Evolutionary conservation across 1,284 basidiomycete species (phyloP).

Genomic region (Acaromyces ingoldii): DNA sequence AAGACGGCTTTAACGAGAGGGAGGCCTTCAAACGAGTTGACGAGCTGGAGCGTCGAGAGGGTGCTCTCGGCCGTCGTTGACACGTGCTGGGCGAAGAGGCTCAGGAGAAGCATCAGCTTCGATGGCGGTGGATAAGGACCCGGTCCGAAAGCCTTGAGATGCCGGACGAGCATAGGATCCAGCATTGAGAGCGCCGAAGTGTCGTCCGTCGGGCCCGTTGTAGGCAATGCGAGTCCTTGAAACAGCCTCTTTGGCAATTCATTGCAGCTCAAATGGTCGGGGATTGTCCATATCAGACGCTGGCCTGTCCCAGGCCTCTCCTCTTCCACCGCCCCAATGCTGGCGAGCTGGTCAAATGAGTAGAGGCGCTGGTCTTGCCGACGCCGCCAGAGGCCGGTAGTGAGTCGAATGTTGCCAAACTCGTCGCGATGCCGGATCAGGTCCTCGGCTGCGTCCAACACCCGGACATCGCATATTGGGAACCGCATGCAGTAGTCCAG

Average conservation of each 20-base stretch:
- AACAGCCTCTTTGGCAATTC: conserved; percentile 2
- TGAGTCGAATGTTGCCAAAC: conserved; percentile 1
- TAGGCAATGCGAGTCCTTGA: not conserved
- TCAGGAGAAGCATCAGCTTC: not conserved
- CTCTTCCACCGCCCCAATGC: too few relatives aligned
- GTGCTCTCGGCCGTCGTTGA: not conserved
- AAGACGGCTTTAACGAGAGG: conserved; percentile 2
- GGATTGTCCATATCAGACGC: not conserved
- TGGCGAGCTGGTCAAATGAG: too few relatives aligned
- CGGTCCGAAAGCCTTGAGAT: not conserved
- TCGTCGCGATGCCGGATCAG: not conserved
- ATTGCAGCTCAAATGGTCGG: not conserved
- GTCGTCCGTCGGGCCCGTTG: not conserved
- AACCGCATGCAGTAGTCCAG: conserved; percentile 10
- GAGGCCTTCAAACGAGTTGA: conserved; percentile 4
- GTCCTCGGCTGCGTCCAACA: not conserved
- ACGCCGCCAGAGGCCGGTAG: not conserved
- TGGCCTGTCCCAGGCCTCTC: not conserved
- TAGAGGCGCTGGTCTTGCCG: not conserved
- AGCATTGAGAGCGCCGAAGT: not conserved
- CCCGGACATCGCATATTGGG: conserved; percentile 1
- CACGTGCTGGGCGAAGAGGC: not conserved
- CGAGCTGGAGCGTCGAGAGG: not conserved
- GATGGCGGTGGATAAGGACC: not conserved
- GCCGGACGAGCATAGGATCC: not conserved